Evolutionary conservation across 2,329 filamentous ascomycete species (phyloP), one percentile per base, ranked within the genome.

Genomic region (Pyricularia sp.): DNA sequence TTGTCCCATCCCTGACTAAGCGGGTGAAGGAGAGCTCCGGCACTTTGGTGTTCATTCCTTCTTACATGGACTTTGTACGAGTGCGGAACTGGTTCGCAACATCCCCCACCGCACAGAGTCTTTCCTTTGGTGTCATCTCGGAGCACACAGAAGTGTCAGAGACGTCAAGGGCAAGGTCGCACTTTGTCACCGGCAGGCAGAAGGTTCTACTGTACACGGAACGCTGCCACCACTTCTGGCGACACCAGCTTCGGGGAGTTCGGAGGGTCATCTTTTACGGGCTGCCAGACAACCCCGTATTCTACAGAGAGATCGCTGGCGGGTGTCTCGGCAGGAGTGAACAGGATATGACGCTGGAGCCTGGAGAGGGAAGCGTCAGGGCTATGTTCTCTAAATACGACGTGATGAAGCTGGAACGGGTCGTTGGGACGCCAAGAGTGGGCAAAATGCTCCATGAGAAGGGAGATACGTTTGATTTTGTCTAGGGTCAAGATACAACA

Each of bases 401-500:
- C 81, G 87, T 89, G 14, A 82, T 98, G 81, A 94, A 92, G 81
- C 79, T 98, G 74, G 95, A 99, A 83, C 86, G 95, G 69, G 82
- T 98, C 58, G 94, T 94, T 1, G 95, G 95, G 0, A 92, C 86
- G 2, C 87, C 90, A 80, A 86, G 95, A 71, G 88, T 95, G 7
- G 89, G 88, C 20, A 92, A 88, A 77, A 95, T 99, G 93, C 82
- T 97, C 69, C 86, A 85, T 71, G 93, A 96, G 74, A 88, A 87
- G 75, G 90, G 89, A 3, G 94, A 98, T 85, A 95, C 92, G 0
- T 99, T 98, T 86, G 94, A 97, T 76, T 98, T 98, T 84, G 84
- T 97, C 31, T 65, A 50, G 42, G 17, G 20, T 50, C 42, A 50
- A n/a, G 17, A 50, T n/a, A 6, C 17, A 50, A 6, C 17, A 50